Evolutionary conservation across 2,329 filamentous ascomycete species (phyloP), one percentile per base, ranked within the genome.

Genomic region (Nigrograna mackinnonii): DNA sequence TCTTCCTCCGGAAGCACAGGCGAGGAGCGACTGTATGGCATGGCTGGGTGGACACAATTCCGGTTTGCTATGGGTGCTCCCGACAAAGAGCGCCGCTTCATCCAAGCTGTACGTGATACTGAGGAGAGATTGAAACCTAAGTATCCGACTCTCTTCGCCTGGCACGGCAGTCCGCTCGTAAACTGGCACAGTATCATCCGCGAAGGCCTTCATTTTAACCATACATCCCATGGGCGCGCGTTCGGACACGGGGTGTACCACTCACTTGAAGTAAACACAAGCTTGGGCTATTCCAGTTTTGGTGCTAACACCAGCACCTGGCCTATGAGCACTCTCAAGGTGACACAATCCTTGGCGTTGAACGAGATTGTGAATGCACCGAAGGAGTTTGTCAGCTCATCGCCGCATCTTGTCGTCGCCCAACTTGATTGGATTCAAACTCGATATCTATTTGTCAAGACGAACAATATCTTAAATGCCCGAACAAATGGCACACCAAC

Each of bases 181-280:
- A 96, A 95, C 57, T 96, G 91, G 91, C 91, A 96, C 66, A 87
- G 85, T 55, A 96, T 96, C 55, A 83, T 96, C 49, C 83, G 91
- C 22, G 82, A 86, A 46, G 91, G 91, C 0, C 73, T 96, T 5
- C 82, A 95, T 62, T 96, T 84, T 68, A 79, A 82, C 4, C 66
- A 79, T 1, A 68, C 72, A 0, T 31, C 63, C 0, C 70, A 92
- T 62, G 91, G 91, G 1, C 82, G 91, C 47, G 74, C 85, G 1
- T 89, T 52, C 57, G 91, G 91, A 0, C 45, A 96, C 59, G 91
- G 91, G 0, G 86, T 95, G 2, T 96, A 96, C 59, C 85, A 95
- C 63, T 85, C 87, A 30, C 71, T 71, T 9, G 50, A 82, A 2
- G 81, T 82, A 35, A n/a, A 33, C 0, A 80, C 74, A 0, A 91